A percentile compares a stretch with the other conserved stretches of the same genome.
Evolutionary conservation across 257 asterid species (phyloP).

Genomic region (Gynochthodes officinalis): DNA sequence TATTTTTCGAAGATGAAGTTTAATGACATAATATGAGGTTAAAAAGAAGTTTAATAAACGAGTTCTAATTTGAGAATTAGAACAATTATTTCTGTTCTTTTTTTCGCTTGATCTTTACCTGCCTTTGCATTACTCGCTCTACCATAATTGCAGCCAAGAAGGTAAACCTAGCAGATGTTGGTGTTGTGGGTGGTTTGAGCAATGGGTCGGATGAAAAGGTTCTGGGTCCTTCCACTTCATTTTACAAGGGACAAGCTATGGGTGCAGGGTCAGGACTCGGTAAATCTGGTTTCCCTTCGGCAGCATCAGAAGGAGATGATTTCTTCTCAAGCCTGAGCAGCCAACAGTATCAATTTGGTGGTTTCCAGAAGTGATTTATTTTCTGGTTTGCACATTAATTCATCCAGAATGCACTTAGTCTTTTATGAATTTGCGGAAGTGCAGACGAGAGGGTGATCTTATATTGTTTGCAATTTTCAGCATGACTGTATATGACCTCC

Average conservation of each 20-base stretch:
- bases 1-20: background rate
- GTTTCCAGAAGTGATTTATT: slow-evolving; percentile 58
- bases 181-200: slow-evolving; percentile 63
- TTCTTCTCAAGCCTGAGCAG: slow-evolving; percentile 69
- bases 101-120: background rate
- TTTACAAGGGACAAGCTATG: slow-evolving; percentile 60
- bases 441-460: background rate
- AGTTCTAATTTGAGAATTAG: background rate
- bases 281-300: slow-evolving; percentile 44
- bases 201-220: slow-evolving; percentile 60
- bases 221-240: slow-evolving; percentile 54
- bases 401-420: background rate
- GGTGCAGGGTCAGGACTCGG: slow-evolving; percentile 58
- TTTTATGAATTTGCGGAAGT: background rate
- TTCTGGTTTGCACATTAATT: slow-evolving; percentile 6
- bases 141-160: slow-evolving; percentile 62
- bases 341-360: slow-evolving; percentile 61
- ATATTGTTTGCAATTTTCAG: background rate
- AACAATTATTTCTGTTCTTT: too few relatives aligned
- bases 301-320: slow-evolving; percentile 38
- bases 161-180: slow-evolving; percentile 79
- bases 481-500: too few relatives aligned
- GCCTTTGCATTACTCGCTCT: slow-evolving; percentile 3
- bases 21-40: background rate
- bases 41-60: background rate